Base-by-base conservation (phyloP, 805 yeast species). In the Sugiyamaella smithiae region DNA sequence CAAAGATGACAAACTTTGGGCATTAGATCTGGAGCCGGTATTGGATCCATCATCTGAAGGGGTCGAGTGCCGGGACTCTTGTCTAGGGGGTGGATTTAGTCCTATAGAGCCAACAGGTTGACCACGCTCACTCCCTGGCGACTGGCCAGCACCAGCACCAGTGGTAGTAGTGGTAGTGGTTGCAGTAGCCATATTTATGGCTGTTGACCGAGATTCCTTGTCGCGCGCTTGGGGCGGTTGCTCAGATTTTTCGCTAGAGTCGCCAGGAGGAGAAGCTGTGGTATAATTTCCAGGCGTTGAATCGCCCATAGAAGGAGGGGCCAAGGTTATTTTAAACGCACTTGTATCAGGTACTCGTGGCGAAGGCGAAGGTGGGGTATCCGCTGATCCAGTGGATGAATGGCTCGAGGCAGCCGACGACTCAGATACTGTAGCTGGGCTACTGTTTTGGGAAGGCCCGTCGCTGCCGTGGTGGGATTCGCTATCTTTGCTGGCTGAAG, bases 1-100 rank as follows among this genome's bases (percentile, higher is more conserved):
- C 7, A 82, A 61, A 6, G 50, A 25, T 3, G 60, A 40, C 17
- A 63, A 51, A 20, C 28, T 25, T 14, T 43, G 31, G 28, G 43
- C 52, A 26, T 19, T 43, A 14, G 31, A 19, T 16, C 11, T 11
- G 11, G 11, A 8, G 11, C 11, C 29, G 11, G 11, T 26, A 26
- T 11, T 26, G 7, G 29, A 26, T 26, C 29, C n/a, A n/a, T 40
- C 43, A 5, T 40, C 31, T n/a, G 33, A 6, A 40, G 43, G 43
- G n/a, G 43, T 25, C 14, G 22, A n/a, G 33, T n/a, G 33, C 19
- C 22, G 38, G 20, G 22, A 14, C 22, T 35, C 22, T 11, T 26
- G 29, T 8, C 29, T 26, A 8, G 7, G 7, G 11, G 29, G 11
- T 8, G 9, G 7, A 11, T 26, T 26, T 5, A 35, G 38, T 4